These are phyloP conservation scores for Chernovozyma sophiae-reginae DNA, from an alignment of 1,139 yeast species.

Conservation along the genomic window DNA sequence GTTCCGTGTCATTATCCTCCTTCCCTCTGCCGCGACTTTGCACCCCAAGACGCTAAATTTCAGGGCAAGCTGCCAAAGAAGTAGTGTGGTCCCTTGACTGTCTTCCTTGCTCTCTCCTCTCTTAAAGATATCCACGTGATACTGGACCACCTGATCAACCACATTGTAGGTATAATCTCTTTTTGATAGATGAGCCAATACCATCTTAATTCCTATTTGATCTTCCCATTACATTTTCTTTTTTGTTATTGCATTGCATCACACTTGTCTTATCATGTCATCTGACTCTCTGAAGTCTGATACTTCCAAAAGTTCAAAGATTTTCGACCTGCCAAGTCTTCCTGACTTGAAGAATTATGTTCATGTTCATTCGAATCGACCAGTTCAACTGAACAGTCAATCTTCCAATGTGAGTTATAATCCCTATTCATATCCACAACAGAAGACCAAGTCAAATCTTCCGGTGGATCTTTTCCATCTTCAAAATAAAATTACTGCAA, in stretches of 20 bases:
- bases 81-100: too few species aligned
- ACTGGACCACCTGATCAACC: too few species aligned
- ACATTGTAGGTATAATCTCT: too few species aligned
- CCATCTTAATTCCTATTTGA: background rate
- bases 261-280: background rate
- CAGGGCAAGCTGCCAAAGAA: too few species aligned
- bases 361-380: conserved; percentile 16
- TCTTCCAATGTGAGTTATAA: conserved; percentile 32
- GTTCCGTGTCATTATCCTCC: too few species aligned
- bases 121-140: too few species aligned
- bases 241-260: too few species aligned
- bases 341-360: conserved; percentile 27
- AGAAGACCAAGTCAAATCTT: conserved; percentile 35
- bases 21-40: too few species aligned
- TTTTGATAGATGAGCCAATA: background rate
- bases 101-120: too few species aligned
- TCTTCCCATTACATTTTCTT: too few species aligned
- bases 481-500: conserved; percentile 24
- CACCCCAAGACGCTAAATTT: too few species aligned
- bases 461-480: conserved; percentile 34
- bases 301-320: conserved; percentile 35
- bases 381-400: conserved; percentile 25
- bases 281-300: conserved; percentile 10
- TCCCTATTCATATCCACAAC: conserved; percentile 43
- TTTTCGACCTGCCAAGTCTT: conserved; percentile 25